phyloP scores from a whole-genome alignment of 257 asterid species.

The Solanum tarijense region DNA sequence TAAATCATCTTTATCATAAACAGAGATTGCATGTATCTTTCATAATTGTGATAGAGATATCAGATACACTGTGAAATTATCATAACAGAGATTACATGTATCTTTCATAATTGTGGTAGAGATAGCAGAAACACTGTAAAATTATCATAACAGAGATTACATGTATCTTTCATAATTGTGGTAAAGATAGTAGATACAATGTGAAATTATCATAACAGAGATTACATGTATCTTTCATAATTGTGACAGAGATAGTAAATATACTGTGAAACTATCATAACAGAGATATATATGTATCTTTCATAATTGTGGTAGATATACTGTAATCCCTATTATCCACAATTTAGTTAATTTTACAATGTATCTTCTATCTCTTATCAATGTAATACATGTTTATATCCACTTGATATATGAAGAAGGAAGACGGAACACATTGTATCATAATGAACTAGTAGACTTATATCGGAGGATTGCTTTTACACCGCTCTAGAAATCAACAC shows the following conservation, averaged over 20 bases:
- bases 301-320: too few species aligned
- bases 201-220: background rate
- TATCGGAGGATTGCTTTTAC: background rate
- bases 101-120: background rate
- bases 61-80: too few species aligned
- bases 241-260: too few species aligned
- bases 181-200: too few species aligned
- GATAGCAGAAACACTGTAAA: too few species aligned
- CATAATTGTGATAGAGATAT: background rate
- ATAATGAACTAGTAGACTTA: background rate
- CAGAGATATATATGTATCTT: too few species aligned
- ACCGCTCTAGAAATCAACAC: background rate
- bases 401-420: background rate
- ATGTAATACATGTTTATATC: background rate
- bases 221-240: background rate
- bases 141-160: background rate
- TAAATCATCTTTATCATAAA: background rate
- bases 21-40: too few species aligned
- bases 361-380: background rate
- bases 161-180: background rate
- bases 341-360: too few species aligned
- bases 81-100: too few species aligned
- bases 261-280: too few species aligned
- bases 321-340: background rate
- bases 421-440: background rate